These are phyloP conservation scores for Apiospora sp. DNA, from an alignment of 2,329 filamentous ascomycete species.

Conservation along the genomic window DNA sequence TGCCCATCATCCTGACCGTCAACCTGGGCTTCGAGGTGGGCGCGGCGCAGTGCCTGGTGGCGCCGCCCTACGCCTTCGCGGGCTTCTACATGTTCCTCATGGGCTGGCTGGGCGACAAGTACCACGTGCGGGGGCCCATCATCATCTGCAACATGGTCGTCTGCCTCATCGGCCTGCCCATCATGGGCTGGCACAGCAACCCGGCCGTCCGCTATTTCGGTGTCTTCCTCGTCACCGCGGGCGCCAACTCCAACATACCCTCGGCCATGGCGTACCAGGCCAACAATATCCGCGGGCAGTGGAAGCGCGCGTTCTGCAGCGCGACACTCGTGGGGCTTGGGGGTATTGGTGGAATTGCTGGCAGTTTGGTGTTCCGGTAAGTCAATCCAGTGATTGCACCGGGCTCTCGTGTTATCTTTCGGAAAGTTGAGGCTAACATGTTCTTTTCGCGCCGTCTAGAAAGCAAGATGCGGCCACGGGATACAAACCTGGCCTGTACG, in stretches of 20 bases:
- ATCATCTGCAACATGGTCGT: slow-evolving; percentile 71
- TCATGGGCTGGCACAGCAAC: slow-evolving; percentile 72
- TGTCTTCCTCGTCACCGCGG: slow-evolving; percentile 78
- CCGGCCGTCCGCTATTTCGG: slow-evolving; percentile 73
- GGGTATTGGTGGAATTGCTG: slow-evolving; percentile 79
- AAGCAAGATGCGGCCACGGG: slow-evolving; percentile 56
- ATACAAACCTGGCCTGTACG: slow-evolving; percentile 63
- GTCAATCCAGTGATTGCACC: not conserved
- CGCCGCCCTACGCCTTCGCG: slow-evolving; percentile 73
- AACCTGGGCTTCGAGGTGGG: slow-evolving; percentile 71
- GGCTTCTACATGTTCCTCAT: slow-evolving; percentile 67
- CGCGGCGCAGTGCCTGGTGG: slow-evolving; percentile 73
- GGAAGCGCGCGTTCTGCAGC: slow-evolving; percentile 82
- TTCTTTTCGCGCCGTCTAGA: slow-evolving; percentile 27
- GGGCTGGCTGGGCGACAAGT: slow-evolving; percentile 73
- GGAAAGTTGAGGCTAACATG: no score
- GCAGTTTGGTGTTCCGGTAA: slow-evolving; percentile 69
- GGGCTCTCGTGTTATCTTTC: no score
- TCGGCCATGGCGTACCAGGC: slow-evolving; percentile 80
- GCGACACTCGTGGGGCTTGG: slow-evolving; percentile 79
- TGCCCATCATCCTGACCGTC: slow-evolving; percentile 74
- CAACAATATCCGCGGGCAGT: slow-evolving; percentile 86
- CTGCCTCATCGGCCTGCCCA: slow-evolving; percentile 72
- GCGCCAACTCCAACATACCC: slow-evolving; percentile 80
- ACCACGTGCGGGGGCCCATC: slow-evolving; percentile 70